These are phyloP conservation scores for Leptosphaerulina australis DNA, from an alignment of 2,329 filamentous ascomycete genomes.

Conservation along the genomic window DNA sequence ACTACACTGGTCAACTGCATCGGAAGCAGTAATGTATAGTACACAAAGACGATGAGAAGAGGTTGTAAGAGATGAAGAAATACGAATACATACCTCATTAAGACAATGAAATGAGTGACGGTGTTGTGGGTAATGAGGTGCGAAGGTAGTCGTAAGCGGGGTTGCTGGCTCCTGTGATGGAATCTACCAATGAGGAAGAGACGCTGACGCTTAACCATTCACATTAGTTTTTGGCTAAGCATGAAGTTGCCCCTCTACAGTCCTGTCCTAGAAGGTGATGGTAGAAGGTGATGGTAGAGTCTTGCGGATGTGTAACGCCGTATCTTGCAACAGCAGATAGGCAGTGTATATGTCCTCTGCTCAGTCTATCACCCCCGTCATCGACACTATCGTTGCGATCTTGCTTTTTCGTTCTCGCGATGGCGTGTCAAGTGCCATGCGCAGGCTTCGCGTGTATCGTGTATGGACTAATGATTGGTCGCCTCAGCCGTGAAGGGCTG, in stretches of 20 bases:
- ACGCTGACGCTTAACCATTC: conserved; percentile 11
- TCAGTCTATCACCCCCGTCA: neutral
- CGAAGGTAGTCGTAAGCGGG: conserved; percentile 17
- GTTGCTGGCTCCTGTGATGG: conserved; percentile 19
- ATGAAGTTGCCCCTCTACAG: neutral
- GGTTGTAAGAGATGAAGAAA: conserved; percentile 1
- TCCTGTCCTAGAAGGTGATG: neutral
- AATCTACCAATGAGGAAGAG: conserved; percentile 23
- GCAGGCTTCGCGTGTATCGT: conserved; percentile 21
- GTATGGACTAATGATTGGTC: conserved; percentile 28
- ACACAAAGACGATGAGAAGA: conserved; percentile 21
- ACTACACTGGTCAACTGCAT: conserved; percentile 15
- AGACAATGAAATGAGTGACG: conserved; percentile 18
- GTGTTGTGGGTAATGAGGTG: conserved; percentile 17
- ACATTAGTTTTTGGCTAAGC: conserved; percentile 1
- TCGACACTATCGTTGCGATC: neutral
- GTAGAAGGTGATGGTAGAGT: neutral
- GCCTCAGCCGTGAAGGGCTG: conserved; percentile 21
- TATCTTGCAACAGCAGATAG: conserved; percentile 13
- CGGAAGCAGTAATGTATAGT: conserved; percentile 42
- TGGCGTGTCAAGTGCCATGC: conserved; percentile 32
- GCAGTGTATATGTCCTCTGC: conserved; percentile 14
- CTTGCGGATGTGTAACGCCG: neutral
- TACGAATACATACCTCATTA: conserved; percentile 18
- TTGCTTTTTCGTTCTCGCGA: conserved; percentile 29